These are phyloP conservation scores for Raphanus hybrid DNA, from an alignment of 441 rosid genomes.

Conservation along the genomic window DNA sequence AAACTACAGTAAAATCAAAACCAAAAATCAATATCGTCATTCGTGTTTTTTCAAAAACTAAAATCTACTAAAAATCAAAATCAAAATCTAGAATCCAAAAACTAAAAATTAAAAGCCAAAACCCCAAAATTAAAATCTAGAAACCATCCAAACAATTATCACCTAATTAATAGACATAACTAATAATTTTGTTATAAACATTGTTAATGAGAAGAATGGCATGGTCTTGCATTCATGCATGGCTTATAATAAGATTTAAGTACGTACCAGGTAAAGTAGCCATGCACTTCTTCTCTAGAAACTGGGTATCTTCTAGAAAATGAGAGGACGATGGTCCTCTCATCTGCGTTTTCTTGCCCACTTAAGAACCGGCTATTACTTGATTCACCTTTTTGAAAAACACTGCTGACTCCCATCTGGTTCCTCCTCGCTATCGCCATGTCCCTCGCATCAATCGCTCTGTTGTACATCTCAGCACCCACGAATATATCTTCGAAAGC, in stretches of 20 bases:
- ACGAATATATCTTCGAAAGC: conserved; percentile 57
- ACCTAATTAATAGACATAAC: no score
- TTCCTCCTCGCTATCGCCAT: background rate
- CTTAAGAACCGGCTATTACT: background rate
- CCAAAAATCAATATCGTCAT: no score
- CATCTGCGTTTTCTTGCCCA: conserved; percentile 43
- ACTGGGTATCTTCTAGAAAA: conserved; percentile 77
- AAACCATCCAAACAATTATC: no score
- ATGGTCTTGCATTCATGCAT: background rate
- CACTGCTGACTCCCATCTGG: background rate
- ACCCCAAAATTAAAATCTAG: no score
- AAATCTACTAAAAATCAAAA: no score
- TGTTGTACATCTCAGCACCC: conserved; percentile 15
- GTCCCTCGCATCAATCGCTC: background rate
- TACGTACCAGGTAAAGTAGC: conserved; percentile 56
- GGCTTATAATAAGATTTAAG: background rate
- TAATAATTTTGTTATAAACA: no score
- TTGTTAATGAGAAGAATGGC: no score
- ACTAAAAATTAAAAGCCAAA: no score
- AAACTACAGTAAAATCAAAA: no score
- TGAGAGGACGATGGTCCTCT: conserved; percentile 73
- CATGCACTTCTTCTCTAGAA: conserved; percentile 54
- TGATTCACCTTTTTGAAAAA: background rate
- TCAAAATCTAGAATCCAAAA: no score
- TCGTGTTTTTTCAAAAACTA: no score